These are phyloP conservation scores for Neurospora africana DNA, from an alignment of 495 filamentous ascomycete species.

Conservation along the genomic window DNA sequence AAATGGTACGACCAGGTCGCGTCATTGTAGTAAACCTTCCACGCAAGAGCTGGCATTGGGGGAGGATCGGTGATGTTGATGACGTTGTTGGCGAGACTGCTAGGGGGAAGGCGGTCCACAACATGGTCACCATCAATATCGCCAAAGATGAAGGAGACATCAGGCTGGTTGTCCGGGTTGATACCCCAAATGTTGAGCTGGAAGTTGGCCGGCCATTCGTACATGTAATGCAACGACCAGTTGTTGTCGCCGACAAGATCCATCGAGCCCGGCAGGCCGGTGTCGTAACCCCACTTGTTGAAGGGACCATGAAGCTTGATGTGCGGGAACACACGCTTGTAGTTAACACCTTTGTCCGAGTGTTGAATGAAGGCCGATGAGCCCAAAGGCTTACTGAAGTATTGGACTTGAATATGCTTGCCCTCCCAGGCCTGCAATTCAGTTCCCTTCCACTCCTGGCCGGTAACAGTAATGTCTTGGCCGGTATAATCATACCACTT, in stretches of 20 bases:
- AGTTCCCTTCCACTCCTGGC: constrained; percentile 48
- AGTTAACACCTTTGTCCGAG: constrained; percentile 39
- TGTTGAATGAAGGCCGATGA: constrained; percentile 57
- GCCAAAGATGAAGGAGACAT: constrained; percentile 32
- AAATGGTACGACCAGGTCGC: constrained; percentile 41
- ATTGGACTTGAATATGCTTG: constrained; percentile 57
- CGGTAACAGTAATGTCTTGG: constrained; percentile 28
- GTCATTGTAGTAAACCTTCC: constrained; percentile 48
- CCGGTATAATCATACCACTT: constrained; percentile 48
- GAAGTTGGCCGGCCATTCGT: constrained; percentile 54
- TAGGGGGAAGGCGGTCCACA: constrained; percentile 54
- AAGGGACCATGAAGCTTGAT: constrained; percentile 51
- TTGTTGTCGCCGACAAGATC: constrained; percentile 41
- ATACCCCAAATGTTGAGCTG: constrained; percentile 63
- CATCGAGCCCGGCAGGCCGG: constrained; percentile 47
- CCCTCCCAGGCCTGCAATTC: constrained; percentile 52
- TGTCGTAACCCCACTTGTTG: constrained; percentile 61
- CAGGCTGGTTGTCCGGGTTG: constrained; percentile 53
- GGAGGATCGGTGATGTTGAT: constrained; percentile 53
- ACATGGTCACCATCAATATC: constrained; percentile 37
- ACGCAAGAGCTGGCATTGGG: constrained; percentile 45
- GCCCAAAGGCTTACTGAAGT: constrained; percentile 54
- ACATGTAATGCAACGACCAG: constrained; percentile 54
- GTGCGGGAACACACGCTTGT: constrained; percentile 50
- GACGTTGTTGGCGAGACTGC: constrained; percentile 41